These are phyloP conservation scores for Styphnolobium japonicum DNA, from an alignment of 306 rosid species.

Conservation along the genomic window DNA sequence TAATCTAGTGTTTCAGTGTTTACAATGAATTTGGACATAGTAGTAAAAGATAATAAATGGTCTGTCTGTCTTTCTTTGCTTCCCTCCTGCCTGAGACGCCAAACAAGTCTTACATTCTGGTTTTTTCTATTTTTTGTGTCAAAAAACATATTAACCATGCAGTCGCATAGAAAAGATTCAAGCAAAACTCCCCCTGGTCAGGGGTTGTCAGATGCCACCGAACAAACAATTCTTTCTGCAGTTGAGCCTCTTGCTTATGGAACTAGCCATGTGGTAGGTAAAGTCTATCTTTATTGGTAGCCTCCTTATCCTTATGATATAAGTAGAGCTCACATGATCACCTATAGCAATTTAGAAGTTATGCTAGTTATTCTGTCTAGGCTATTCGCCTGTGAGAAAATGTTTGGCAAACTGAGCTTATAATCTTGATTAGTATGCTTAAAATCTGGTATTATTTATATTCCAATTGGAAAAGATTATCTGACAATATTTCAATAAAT, in stretches of 20 bases:
- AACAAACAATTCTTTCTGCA: constrained; percentile 43
- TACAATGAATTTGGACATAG: too few species aligned
- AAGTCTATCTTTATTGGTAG: constrained; percentile 9
- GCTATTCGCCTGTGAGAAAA: not conserved
- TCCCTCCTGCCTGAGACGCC: not conserved
- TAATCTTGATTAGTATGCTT: not conserved
- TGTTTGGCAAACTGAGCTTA: not conserved
- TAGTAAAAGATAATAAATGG: too few species aligned
- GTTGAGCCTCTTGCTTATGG: constrained; percentile 67
- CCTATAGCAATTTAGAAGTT: not conserved
- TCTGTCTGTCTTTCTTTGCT: not conserved
- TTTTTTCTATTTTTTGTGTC: not conserved
- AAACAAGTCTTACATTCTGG: not conserved
- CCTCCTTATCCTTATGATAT: not conserved
- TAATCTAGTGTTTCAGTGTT: too few species aligned
- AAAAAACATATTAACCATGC: constrained; percentile 22
- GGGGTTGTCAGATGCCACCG: constrained; percentile 32
- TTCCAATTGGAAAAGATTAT: not conserved
- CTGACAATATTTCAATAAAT: not conserved
- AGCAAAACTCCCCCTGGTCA: constrained; percentile 38
- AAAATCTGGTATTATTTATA: not conserved
- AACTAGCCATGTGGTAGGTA: constrained; percentile 69
- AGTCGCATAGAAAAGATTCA: constrained; percentile 67
- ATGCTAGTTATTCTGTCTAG: not conserved
- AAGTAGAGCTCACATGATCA: not conserved